Percentiles rank a stretch among this genome's conserved stretches.
phyloP scores from a whole-genome alignment of 202 grass and related monocot species.

The Setaria italica region DNA sequence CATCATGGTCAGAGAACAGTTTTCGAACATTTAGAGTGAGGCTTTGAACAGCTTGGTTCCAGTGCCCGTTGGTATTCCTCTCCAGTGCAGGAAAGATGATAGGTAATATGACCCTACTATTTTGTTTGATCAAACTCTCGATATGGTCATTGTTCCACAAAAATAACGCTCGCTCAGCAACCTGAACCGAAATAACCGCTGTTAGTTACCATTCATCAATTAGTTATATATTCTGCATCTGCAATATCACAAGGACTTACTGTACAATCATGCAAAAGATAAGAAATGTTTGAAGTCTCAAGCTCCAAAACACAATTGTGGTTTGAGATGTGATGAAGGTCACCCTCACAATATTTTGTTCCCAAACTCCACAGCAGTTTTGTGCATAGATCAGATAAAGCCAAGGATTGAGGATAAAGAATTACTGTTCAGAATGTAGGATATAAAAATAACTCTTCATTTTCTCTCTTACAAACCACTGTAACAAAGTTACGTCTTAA shows the following conservation, averaged over 20 bases:
- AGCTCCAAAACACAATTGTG: not conserved
- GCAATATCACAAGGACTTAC: slow-evolving; percentile 27
- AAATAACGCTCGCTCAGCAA: slow-evolving; percentile 86
- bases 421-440: not conserved
- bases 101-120: slow-evolving; percentile 79
- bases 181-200: slow-evolving; percentile 54
- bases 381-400: slow-evolving; percentile 7
- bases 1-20: slow-evolving; percentile 83
- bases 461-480: not conserved
- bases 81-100: slow-evolving; percentile 86
- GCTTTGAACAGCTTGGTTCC: slow-evolving; percentile 92
- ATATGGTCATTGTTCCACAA: slow-evolving; percentile 95
- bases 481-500: not conserved
- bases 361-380: not conserved
- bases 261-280: slow-evolving; percentile 24
- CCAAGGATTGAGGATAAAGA: not conserved
- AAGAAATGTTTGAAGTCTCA: slow-evolving; percentile 3
- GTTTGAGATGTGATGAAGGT: not conserved
- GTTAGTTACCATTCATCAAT: slow-evolving; percentile 28
- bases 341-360: not conserved
- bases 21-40: slow-evolving; percentile 82
- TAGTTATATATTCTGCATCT: not conserved
- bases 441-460: not conserved
- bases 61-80: slow-evolving; percentile 69
- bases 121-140: slow-evolving; percentile 72